Conservation (phyloP, 805 yeast genomes). For the Nakazawaea siamensis region DNA sequence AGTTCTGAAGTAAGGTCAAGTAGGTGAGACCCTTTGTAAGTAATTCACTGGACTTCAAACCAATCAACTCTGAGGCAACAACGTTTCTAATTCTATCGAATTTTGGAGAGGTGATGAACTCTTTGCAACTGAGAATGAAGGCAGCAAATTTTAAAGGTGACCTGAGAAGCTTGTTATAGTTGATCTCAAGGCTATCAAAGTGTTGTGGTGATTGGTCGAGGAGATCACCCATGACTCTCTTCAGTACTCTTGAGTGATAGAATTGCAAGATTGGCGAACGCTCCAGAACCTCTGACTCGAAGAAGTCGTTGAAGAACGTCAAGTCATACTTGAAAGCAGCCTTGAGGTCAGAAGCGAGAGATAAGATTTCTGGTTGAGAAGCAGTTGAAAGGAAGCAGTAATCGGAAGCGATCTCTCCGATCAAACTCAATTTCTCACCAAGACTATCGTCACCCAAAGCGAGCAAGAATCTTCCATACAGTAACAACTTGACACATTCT, state of each 20-base stretch:
- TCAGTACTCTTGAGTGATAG: slow-evolving; percentile 28
- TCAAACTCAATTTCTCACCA: slow-evolving; percentile 19
- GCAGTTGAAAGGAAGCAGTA: slow-evolving; percentile 22
- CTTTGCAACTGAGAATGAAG: slow-evolving; percentile 25
- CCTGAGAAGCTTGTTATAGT: slow-evolving; percentile 24
- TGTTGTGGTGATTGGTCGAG: slow-evolving; percentile 20
- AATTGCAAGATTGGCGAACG: slow-evolving; percentile 10
- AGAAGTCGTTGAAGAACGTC: background rate
- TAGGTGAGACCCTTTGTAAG: slow-evolving; percentile 33
- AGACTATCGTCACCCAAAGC: background rate
- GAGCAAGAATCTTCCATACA: slow-evolving; percentile 2
- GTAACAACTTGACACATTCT: background rate
- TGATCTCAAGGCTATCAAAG: slow-evolving; percentile 23
- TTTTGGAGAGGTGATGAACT: slow-evolving; percentile 25
- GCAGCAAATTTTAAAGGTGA: slow-evolving; percentile 27
- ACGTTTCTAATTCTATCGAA: slow-evolving; percentile 50
- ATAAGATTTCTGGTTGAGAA: background rate
- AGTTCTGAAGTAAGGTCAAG: slow-evolving; percentile 38
- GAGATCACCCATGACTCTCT: slow-evolving; percentile 20
- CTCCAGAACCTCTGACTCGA: no score
- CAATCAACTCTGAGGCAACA: slow-evolving; percentile 58
- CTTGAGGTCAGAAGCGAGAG: no score
- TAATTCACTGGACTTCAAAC: slow-evolving; percentile 36
- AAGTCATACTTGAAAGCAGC: no score
- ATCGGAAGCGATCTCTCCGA: slow-evolving; percentile 30